These are phyloP conservation scores for Elaeis oleifera DNA, from an alignment of 202 grass and related monocot genomes.

Conservation along the genomic window DNA sequence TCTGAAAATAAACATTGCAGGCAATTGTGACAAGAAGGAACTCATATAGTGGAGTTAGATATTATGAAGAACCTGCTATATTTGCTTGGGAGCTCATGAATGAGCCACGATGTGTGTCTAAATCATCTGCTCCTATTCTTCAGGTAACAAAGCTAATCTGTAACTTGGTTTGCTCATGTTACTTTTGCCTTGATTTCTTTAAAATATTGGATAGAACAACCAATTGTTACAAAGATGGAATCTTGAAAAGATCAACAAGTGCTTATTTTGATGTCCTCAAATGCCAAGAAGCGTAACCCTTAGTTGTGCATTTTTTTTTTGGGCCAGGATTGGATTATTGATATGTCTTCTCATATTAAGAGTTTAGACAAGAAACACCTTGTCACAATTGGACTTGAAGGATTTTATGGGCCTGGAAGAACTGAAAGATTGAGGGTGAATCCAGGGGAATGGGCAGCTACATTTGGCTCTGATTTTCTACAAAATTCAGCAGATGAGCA, in stretches of 20 bases:
- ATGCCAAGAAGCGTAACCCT: not conserved
- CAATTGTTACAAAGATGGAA: not conserved
- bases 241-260: not conserved
- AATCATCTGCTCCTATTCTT: constrained; percentile 62
- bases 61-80: constrained; percentile 79
- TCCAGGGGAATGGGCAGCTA: constrained; percentile 79
- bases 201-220: not conserved
- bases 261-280: not conserved
- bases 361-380: constrained; percentile 68
- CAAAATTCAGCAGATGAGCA: constrained; percentile 64
- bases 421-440: constrained; percentile 43
- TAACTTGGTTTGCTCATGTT: not conserved
- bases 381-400: constrained; percentile 78
- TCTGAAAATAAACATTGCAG: constrained; percentile 24
- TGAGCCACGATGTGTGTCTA: constrained; percentile 79
- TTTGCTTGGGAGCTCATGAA: constrained; percentile 99
- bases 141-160: constrained; percentile 38
- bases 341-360: constrained; percentile 81
- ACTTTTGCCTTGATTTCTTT: constrained; percentile 5
- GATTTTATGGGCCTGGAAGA: constrained; percentile 67
- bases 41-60: constrained; percentile 78
- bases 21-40: constrained; percentile 77
- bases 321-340: constrained; percentile 68
- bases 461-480: constrained; percentile 79
- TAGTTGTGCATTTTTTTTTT: constrained; percentile 5